A percentile compares a stretch with the other conserved stretches of the same genome.
Conservation (phyloP, 495 filamentous ascomycete genomes). For the Lepidopterella palustris region DNA sequence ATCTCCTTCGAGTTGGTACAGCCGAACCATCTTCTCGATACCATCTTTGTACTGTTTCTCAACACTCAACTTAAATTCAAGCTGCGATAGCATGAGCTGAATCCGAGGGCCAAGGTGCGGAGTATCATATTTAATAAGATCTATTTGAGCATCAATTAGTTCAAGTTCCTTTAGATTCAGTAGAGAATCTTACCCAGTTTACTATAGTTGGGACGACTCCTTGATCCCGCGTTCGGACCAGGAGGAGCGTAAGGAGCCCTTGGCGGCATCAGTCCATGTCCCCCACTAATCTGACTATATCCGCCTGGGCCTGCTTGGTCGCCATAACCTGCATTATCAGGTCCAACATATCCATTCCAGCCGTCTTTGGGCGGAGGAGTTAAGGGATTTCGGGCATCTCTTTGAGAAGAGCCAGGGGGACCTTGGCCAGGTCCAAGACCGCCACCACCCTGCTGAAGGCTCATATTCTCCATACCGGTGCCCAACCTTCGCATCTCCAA, state of each 20-base stretch:
- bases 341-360: constrained; percentile 40
- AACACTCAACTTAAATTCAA: constrained; percentile 98
- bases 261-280: constrained; percentile 70
- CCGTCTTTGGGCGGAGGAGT: constrained; percentile 43
- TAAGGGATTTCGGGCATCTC: constrained; percentile 28
- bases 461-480: constrained; percentile 58
- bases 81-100: constrained; percentile 96
- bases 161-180: not conserved
- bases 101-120: constrained; percentile 93
- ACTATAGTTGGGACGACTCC: constrained; percentile 86
- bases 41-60: constrained; percentile 99
- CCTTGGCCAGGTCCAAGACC: constrained; percentile 31
- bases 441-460: constrained; percentile 41
- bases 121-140: constrained; percentile 98
- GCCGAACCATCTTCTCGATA: constrained; percentile 98
- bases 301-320: constrained; percentile 47
- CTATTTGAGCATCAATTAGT: constrained; percentile 42
- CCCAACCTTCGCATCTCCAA: constrained; percentile 73
- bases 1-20: constrained; percentile 98
- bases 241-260: constrained; percentile 72
- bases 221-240: constrained; percentile 53
- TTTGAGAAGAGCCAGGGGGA: constrained; percentile 8
- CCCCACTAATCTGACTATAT: constrained; percentile 50
- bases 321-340: constrained; percentile 46
- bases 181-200: constrained; percentile 70